These are phyloP conservation scores for Naganishia onofrii DNA, from an alignment of 768 basidiomycete species.

Conservation along the genomic window DNA sequence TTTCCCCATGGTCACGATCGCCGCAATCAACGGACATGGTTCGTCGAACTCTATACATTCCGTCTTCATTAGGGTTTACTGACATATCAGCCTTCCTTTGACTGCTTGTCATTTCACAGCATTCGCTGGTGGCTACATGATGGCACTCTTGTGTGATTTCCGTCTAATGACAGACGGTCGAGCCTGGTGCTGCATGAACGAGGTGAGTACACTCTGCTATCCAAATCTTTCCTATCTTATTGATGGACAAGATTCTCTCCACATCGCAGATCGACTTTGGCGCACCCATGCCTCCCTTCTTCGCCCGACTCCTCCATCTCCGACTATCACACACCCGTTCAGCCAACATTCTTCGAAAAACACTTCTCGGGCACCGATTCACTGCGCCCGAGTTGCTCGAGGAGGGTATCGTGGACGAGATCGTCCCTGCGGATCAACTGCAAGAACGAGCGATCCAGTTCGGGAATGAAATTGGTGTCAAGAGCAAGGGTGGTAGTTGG, in stretches of 20 bases:
- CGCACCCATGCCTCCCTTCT: conserved; percentile 71
- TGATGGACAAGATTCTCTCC: not conserved
- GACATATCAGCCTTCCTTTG: not conserved
- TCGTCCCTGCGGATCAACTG: conserved; percentile 60
- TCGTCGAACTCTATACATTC: conserved; percentile 17
- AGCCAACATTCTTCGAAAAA: conserved; percentile 63
- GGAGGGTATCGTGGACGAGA: conserved; percentile 67
- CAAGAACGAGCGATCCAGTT: conserved; percentile 39
- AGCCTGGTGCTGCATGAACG: conserved; percentile 91
- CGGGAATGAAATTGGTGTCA: conserved; percentile 39
- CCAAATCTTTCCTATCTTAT: not conserved
- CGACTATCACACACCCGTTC: conserved; percentile 58
- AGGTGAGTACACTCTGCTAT: conserved; percentile 56
- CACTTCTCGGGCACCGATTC: conserved; percentile 75
- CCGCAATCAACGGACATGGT: conserved; percentile 52
- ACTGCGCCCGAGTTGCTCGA: conserved; percentile 67
- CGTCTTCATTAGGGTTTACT: not conserved
- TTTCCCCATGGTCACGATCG: conserved; percentile 42
- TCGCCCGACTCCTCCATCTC: conserved; percentile 63
- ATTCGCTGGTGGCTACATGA: conserved; percentile 77
- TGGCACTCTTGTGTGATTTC: conserved; percentile 80
- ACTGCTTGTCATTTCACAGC: conserved; percentile 49
- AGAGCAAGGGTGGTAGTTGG: conserved; percentile 43
- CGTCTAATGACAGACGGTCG: conserved; percentile 82
- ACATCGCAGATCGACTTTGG: conserved; percentile 65